Conservation (phyloP, 108 stramenopile species). For the Fragilariopsis cylindrus region DNA sequence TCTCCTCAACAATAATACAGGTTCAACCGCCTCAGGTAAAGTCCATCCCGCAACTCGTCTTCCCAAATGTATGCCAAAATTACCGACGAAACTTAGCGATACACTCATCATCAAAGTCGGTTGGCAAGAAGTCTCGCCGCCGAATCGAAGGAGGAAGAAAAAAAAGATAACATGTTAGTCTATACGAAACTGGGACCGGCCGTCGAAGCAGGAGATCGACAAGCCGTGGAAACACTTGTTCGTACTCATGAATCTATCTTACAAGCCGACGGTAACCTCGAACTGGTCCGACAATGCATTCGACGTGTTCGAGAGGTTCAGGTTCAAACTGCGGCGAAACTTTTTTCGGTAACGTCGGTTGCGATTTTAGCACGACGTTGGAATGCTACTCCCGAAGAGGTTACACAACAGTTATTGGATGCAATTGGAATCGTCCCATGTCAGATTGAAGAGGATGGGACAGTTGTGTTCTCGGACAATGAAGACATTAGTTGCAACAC, state of each 20-base stretch:
- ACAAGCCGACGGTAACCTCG: conserved; percentile 34
- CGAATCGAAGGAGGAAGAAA: neutral
- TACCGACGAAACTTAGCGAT: neutral
- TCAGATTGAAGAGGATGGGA: conserved; percentile 28
- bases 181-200: conserved; percentile 8
- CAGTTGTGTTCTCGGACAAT: conserved; percentile 18
- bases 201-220: conserved; percentile 2
- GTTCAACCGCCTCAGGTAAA: neutral
- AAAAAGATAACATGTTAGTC: neutral
- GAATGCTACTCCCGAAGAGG: neutral
- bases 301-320: conserved; percentile 30
- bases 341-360: conserved; percentile 39
- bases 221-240: neutral
- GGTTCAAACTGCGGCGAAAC: conserved; percentile 23
- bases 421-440: conserved; percentile 15
- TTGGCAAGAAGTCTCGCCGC: neutral
- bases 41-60: neutral
- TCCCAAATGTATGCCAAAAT: conserved; percentile 24
- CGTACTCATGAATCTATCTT: neutral
- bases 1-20: conserved; percentile 23
- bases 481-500: neutral
- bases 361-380: conserved; percentile 23
- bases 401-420: conserved; percentile 11
- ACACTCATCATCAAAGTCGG: neutral
- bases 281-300: conserved; percentile 28